Evolutionary conservation across 768 basidiomycete species (phyloP).

Genomic region (Favolaschia claudopus): DNA sequence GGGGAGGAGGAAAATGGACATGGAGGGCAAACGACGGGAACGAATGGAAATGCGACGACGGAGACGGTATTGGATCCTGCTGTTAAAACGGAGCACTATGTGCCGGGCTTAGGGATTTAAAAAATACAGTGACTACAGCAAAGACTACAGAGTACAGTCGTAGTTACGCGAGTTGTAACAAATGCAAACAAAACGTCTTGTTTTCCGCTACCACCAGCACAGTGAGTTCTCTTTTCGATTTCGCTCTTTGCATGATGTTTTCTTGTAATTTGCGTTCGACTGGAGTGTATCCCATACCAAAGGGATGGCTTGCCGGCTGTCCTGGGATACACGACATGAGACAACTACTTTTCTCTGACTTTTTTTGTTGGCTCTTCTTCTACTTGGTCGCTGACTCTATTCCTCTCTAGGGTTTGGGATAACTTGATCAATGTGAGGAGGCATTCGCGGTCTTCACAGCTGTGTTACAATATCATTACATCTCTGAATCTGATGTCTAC

Average conservation of each 20-base stretch:
- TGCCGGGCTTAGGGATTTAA: no score
- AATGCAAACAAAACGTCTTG: no score
- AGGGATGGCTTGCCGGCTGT: constrained; percentile 80
- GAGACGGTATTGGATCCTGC: no score
- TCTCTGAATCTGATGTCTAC: constrained; percentile 23
- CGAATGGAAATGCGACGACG: no score
- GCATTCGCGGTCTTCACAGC: constrained; percentile 16
- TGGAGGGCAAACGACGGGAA: no score
- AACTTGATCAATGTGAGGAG: constrained; percentile 40
- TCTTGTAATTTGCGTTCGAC: constrained; percentile 93
- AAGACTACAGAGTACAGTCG: no score
- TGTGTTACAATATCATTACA: constrained; percentile 9
- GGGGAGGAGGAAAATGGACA: no score
- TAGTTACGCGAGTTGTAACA: no score
- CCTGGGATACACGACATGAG: constrained; percentile 77
- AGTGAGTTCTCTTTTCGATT: constrained; percentile 9
- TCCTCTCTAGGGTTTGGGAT: constrained; percentile 17
- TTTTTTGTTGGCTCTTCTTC: constrained; percentile 7
- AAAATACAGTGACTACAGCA: no score
- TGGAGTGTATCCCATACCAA: constrained; percentile 63
- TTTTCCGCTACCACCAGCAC: background rate
- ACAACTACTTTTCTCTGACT: constrained; percentile 66
- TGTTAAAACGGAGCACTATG: no score
- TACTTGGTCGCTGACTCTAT: constrained; percentile 26
- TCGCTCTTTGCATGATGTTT: constrained; percentile 54